phyloP scores from a whole-genome alignment of 78 protist species.

The Speleostelium caveatum region DNA sequence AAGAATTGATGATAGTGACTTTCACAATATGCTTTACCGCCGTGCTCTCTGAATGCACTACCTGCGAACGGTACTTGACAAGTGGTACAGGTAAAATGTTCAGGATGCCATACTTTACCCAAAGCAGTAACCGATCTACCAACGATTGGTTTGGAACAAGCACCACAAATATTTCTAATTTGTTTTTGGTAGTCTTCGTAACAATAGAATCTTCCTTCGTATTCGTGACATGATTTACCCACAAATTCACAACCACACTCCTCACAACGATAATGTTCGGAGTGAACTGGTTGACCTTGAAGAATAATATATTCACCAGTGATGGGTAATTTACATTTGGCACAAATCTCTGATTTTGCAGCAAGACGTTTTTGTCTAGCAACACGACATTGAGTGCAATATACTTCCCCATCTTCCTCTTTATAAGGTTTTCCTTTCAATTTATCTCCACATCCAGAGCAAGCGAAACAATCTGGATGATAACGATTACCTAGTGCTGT shows the following conservation, averaged over 20 bases:
- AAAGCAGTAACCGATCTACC: conserved; percentile 86
- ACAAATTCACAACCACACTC: conserved; percentile 85
- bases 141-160: conserved; percentile 82
- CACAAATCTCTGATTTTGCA: conserved; percentile 68
- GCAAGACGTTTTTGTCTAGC: conserved; percentile 54
- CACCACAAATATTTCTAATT: conserved; percentile 76
- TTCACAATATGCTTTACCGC: conserved; percentile 85
- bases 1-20: conserved; percentile 77
- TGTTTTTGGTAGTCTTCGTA: conserved; percentile 83
- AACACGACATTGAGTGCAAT: conserved; percentile 73
- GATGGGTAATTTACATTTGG: conserved; percentile 82
- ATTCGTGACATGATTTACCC: conserved; percentile 82
- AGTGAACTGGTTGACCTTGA: conserved; percentile 84
- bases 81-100: conserved; percentile 81
- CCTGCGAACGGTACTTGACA: conserved; percentile 85
- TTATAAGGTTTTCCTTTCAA: conserved; percentile 69
- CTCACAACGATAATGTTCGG: conserved; percentile 87
- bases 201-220: conserved; percentile 81
- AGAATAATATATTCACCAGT: conserved; percentile 80
- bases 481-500: conserved; percentile 55
- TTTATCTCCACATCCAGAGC: conserved; percentile 69
- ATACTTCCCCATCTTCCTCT: conserved; percentile 86
- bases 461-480: conserved; percentile 80
- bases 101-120: conserved; percentile 86
- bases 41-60: conserved; percentile 82